Conservation (phyloP, 2,329 filamentous ascomycete species). For the Talaromyces islandicus region DNA sequence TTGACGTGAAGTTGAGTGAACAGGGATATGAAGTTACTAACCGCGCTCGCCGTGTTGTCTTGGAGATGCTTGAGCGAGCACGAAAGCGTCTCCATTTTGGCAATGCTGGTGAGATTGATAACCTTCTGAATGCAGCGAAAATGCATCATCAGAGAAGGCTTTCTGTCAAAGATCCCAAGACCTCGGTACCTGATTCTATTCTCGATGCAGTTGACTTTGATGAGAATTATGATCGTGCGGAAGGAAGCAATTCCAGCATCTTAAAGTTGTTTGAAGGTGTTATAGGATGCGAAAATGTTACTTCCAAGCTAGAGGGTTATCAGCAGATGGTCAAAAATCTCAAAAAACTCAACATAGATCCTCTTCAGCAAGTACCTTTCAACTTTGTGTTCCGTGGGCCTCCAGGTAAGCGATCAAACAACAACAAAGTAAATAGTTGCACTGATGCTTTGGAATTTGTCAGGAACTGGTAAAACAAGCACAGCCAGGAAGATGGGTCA, state of each 20-base stretch:
- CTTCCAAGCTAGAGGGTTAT: slow-evolving; percentile 50
- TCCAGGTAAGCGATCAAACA: slow-evolving; percentile 53
- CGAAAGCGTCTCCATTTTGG: slow-evolving; percentile 63
- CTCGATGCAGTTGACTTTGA: slow-evolving; percentile 47
- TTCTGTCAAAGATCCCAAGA: too few relatives aligned
- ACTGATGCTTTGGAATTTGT: neutral
- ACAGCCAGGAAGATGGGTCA: slow-evolving; percentile 68
- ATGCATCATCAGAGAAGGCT: slow-evolving; percentile 43
- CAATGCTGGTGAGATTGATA: slow-evolving; percentile 70
- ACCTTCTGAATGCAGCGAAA: slow-evolving; percentile 56
- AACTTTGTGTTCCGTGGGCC: slow-evolving; percentile 64
- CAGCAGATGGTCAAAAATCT: slow-evolving; percentile 49
- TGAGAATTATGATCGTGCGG: slow-evolving; percentile 51
- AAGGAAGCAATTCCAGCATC: slow-evolving; percentile 45
- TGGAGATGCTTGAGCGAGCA: slow-evolving; percentile 56
- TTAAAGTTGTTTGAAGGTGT: slow-evolving; percentile 52
- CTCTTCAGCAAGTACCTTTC: slow-evolving; percentile 55
- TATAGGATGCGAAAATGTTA: slow-evolving; percentile 52
- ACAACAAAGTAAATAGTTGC: too few relatives aligned
- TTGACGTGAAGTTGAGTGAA: slow-evolving; percentile 57
- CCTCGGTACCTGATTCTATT: slow-evolving; percentile 13
- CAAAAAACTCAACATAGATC: slow-evolving; percentile 49
- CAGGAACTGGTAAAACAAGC: slow-evolving; percentile 64
- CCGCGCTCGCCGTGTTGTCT: slow-evolving; percentile 48
- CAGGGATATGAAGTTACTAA: slow-evolving; percentile 50